These are phyloP conservation scores for Botrytis fabae DNA, from an alignment of 2,329 filamentous ascomycete genomes.

Conservation along the genomic window DNA sequence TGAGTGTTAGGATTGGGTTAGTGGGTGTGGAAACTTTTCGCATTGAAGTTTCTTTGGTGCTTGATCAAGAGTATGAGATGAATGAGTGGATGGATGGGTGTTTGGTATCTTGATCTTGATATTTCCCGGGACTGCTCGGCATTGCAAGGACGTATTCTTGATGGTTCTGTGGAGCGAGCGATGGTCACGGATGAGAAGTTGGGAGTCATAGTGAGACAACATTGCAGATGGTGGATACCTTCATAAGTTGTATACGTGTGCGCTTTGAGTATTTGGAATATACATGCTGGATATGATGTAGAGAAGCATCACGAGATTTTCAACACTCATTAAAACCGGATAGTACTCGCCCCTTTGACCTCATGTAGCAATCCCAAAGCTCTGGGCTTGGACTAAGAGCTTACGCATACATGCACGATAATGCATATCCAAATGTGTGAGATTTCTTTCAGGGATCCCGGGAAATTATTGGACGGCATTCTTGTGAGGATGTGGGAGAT, in stretches of 20 bases:
- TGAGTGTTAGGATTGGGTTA: neutral
- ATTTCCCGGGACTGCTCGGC: neutral
- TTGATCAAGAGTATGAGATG: neutral
- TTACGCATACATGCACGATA: neutral
- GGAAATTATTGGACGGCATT: neutral
- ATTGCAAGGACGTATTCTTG: neutral
- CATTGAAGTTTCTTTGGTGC: neutral
- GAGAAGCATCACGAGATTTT: neutral
- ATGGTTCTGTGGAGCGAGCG: neutral
- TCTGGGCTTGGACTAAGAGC: neutral
- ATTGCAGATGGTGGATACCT: neutral
- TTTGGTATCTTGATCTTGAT: neutral
- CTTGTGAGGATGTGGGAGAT: neutral
- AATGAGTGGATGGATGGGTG: neutral
- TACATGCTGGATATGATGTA: neutral
- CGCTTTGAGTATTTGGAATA: neutral
- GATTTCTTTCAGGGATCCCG: neutral
- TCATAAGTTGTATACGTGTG: neutral
- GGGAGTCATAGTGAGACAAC: neutral
- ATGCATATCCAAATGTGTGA: neutral
- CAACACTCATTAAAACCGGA: neutral
- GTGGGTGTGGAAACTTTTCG: neutral
- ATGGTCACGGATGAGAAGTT: neutral
- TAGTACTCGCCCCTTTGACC: neutral
- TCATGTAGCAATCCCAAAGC: neutral